phyloP scores from a whole-genome alignment of 345 rosid genomes.

The Syzygium jambos region DNA sequence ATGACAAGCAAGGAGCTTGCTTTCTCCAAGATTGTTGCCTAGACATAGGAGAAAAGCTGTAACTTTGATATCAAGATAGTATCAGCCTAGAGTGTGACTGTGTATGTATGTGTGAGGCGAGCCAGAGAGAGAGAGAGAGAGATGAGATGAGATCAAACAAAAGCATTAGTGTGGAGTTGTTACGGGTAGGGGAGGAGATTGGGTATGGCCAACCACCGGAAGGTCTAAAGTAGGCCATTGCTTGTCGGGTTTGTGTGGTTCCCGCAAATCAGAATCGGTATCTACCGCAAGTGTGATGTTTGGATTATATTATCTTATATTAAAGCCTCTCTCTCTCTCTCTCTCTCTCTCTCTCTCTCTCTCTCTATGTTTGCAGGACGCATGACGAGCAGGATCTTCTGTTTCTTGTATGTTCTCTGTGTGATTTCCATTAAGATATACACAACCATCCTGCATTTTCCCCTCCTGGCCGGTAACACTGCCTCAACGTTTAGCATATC shows the following conservation, averaged over 20 bases:
- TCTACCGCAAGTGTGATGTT: conserved; percentile 25
- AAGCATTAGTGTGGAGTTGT: conserved; percentile 4
- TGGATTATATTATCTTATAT: neutral
- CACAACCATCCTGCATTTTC: neutral
- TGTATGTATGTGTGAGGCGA: neutral
- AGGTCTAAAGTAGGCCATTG: conserved; percentile 11
- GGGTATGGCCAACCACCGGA: conserved; percentile 32
- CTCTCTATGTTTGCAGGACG: neutral
- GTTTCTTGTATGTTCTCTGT: neutral
- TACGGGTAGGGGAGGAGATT: neutral
- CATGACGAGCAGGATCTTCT: neutral
- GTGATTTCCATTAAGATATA: neutral
- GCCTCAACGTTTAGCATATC: neutral
- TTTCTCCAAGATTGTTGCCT: neutral
- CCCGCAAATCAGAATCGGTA: conserved; percentile 59
- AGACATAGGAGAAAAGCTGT: neutral
- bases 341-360: neutral
- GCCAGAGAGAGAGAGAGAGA: neutral
- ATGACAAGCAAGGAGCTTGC: neutral
- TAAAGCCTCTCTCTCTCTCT: neutral
- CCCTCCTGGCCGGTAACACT: neutral
- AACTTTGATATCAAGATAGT: neutral
- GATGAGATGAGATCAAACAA: neutral
- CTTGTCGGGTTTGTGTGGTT: conserved; percentile 46
- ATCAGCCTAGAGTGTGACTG: neutral